Evolutionary conservation across 768 basidiomycete species (phyloP), one percentile per base, ranked within the genome.

Genomic region (Podaxis sp.): DNA sequence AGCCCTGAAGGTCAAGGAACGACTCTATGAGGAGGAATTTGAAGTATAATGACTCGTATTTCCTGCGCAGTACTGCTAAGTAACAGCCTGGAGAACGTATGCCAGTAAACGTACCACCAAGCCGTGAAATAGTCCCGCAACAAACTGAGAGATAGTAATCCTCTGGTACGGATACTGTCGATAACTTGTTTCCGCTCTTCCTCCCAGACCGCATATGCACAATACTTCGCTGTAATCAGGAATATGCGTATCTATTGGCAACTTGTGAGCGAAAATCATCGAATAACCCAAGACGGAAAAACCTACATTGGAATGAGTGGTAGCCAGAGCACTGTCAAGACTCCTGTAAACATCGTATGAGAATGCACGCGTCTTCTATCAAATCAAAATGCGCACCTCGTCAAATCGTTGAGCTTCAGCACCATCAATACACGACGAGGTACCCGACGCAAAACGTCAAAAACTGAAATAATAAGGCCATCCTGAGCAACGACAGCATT

Each of bases 151-250:
- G 82, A 82, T 41, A 85, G 72, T 17, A 88, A 71, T 2, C 88
- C 87, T 33, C 76, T 75, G 33, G 76, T 74, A 46, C 79, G 75
- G 74, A 90, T 82, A 54, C 73, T 69, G 54, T 77, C 74, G 25
- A 79, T 73, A 4, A 85, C 66, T 27, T 77, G 78, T 51, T 74
- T 73, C 68, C 75, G 76, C 59, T 94, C 88, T 67, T 90, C 88
- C 56, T 82, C 78, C 91, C 91, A 93, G 3, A 92, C 86, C 7
- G 93, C 90, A 11, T 79, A 80, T 55, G 86, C 80, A 71, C 96
- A 97, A 74, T 92, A 96, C 69, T 91, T 89, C 6, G 94, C 95
- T 15, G 91, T 90, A 61, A 98, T 90, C 36, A 98, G 71, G 73
- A 98, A 98, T 70, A 98, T 87, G 19, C 96, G 90, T 62, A 88